Base-by-base conservation (phyloP, 2,329 filamentous ascomycete genomes). In the Alternaria burnsii region DNA sequence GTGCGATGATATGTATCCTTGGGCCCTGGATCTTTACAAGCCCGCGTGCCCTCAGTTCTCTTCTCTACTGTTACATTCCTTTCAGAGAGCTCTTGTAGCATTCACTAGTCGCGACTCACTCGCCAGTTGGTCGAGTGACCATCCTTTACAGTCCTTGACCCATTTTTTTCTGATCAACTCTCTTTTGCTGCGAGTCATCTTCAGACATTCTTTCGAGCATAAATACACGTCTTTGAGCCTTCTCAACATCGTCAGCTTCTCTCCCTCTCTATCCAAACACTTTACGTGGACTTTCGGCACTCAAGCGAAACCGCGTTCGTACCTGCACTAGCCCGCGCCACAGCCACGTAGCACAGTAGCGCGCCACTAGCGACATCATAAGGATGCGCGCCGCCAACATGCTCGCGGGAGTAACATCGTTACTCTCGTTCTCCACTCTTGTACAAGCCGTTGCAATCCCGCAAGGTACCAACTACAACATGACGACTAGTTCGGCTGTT, bases 21-120 rank as follows among this genome's bases (percentile, higher is more conserved):
- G 57, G 30, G 56, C 28, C 53, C 53, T 52, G 14, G 34, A 48
- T 36, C 28, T 43, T 34, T 61, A 42, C 60, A 55, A 52, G 53
- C 24, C 63, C 28, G 53, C 59, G 55, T 52, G 51, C 44, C 61
- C 53, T 56, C 56, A 43, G 41, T 63, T 62, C 61, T 61, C 55
- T 36, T 59, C 44, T 34, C 58, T 58, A 60, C 51, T 69, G 71
- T 72, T 69, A 70, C 72, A 70, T 72, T 67, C 62, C 67, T 62
- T 71, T 57, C 50, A 48, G 24, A 55, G 62, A 59, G 43, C 30
- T 59, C 57, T 65, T 57, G 70, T 72, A 71, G 67, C 72, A 74
- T 75, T 63, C 58, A 55, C 51, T 59, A 52, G 60, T 58, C 52
- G 51, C 53, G 57, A 53, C 51, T 60, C 60, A 40, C 46, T 18